Evolutionary conservation across 352 stramenopile species (phyloP), one percentile per base, ranked within the genome.

Genomic region (Phytophthora idaei): DNA sequence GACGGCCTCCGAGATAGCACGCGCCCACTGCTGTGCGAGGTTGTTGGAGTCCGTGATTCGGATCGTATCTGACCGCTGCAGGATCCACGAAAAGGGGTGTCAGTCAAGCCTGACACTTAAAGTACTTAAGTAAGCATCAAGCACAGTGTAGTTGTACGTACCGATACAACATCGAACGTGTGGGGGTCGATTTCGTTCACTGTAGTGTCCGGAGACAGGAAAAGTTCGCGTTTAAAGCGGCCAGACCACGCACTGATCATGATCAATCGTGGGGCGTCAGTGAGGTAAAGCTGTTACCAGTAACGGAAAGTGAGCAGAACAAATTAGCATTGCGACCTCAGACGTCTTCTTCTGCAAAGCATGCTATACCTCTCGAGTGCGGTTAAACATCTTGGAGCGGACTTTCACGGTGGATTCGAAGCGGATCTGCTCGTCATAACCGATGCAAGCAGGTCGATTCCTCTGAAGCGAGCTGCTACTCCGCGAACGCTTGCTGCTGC

Each of bases 341-440:
- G 32, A 27, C 6, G 25, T 7, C 32, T 45, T 32, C 25, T 49
- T 31, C 39, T 29, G 34, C 8, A 57, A n/a, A 55, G n/a, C 25
- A 45, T 39, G 37, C 11, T 49, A 15, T 76, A 91, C 85, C 71
- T 92, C 74, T 34, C 86, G 77, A 15, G 82, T 89, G 42, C 86
- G 86, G 53, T 81, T 90, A 59, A 94, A 89, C 85, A 92, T 89
- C 64, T 84, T 89, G 47, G 79, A 83, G 57, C 87, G 86, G 34
- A 94, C 68, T 57, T 94, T 94, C 27, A 94, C 86, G 21, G 80
- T 90, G 9, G 79, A 77, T 72, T 93, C 80, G 41, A 92, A 83
- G 14, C 77, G 76, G 44, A 93, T 77, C 17, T 84, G 73, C 70
- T 94, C 86, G 48, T 91, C 84, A 7, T 83, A 78, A 5, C 68